Percentiles rank a stretch among this genome's conserved stretches.
These are phyloP conservation scores for Ustilago loliicola DNA, from an alignment of 1,284 basidiomycete genomes.

Conservation along the genomic window DNA sequence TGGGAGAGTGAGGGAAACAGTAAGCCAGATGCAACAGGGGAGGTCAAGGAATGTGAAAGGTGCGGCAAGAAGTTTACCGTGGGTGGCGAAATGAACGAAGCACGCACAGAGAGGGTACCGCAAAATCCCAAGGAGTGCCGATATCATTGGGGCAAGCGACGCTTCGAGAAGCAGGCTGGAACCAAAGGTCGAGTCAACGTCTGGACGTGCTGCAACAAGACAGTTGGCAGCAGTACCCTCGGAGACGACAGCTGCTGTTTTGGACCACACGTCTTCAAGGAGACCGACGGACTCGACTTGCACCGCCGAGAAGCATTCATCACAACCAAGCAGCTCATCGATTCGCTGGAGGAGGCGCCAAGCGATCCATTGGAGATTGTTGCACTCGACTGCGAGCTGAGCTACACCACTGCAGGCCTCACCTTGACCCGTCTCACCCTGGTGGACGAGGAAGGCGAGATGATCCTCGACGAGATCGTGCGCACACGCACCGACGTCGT, in stretches of 20 bases:
- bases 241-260: slow-evolving; percentile 59
- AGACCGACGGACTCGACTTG: slow-evolving; percentile 51
- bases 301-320: slow-evolving; percentile 62
- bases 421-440: slow-evolving; percentile 64
- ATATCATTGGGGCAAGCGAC: slow-evolving; percentile 62
- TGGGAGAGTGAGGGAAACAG: slow-evolving; percentile 50
- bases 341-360: slow-evolving; percentile 13
- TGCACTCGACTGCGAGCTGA: slow-evolving; percentile 67
- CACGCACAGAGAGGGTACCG: slow-evolving; percentile 26
- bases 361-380: slow-evolving; percentile 52
- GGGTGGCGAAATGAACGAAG: slow-evolving; percentile 43
- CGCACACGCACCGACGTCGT: slow-evolving; percentile 53
- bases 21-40: slow-evolving; percentile 50
- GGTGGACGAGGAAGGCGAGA: slow-evolving; percentile 60
- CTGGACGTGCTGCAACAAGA: slow-evolving; percentile 64
- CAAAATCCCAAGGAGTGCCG: slow-evolving; percentile 56
- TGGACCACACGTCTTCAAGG: slow-evolving; percentile 68
- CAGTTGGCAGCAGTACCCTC: slow-evolving; percentile 49
- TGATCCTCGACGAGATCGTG: slow-evolving; percentile 62
- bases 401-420: slow-evolving; percentile 66
- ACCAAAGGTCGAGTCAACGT: slow-evolving; percentile 42
- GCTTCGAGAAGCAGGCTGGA: slow-evolving; percentile 45
- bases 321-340: slow-evolving; percentile 39
- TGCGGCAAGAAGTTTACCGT: slow-evolving; percentile 61
- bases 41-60: slow-evolving; percentile 58